Conservation (phyloP, 2,329 filamentous ascomycete species). For the Cryphonectria parasitica region DNA sequence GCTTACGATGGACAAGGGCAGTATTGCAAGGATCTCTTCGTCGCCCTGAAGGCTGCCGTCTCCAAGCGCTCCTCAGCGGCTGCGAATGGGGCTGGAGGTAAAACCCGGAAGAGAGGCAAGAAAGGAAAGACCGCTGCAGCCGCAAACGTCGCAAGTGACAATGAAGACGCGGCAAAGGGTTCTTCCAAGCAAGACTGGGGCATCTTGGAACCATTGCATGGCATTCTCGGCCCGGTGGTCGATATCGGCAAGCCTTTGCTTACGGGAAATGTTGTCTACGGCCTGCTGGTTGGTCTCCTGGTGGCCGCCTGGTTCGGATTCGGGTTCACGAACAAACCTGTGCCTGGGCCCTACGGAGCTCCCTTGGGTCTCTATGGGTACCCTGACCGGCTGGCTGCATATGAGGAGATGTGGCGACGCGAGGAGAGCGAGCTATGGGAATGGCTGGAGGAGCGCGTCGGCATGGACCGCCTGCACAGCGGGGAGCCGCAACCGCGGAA, state of each 20-base stretch:
- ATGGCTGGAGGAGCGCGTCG: slow-evolving; percentile 87
- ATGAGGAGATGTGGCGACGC: slow-evolving; percentile 88
- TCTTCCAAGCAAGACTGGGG: slow-evolving; percentile 68
- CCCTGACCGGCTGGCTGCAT: slow-evolving; percentile 76
- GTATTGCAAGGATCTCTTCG: slow-evolving; percentile 81
- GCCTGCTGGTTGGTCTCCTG: slow-evolving; percentile 72
- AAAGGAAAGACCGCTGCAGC: slow-evolving; percentile 53
- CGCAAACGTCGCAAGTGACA: slow-evolving; percentile 46
- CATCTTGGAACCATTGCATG: slow-evolving; percentile 75
- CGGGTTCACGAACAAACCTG: slow-evolving; percentile 49
- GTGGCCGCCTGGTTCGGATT: slow-evolving; percentile 76
- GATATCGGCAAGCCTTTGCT: slow-evolving; percentile 73
- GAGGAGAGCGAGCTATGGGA: slow-evolving; percentile 92
- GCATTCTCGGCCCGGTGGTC: slow-evolving; percentile 69
- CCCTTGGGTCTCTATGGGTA: slow-evolving; percentile 47
- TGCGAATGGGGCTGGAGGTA: slow-evolving; percentile 51
- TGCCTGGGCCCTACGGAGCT: slow-evolving; percentile 43
- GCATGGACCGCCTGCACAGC: slow-evolving; percentile 64
- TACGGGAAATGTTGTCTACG: slow-evolving; percentile 77
- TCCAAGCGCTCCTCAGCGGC: slow-evolving; percentile 60
- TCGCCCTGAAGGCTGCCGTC: slow-evolving; percentile 73
- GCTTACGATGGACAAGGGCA: slow-evolving; percentile 85
- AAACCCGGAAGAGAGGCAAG: slow-evolving; percentile 66
- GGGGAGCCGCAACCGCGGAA: slow-evolving; percentile 47
- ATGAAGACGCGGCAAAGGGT: slow-evolving; percentile 46